Evolutionary conservation across 2,329 filamentous ascomycete genomes (phyloP).

Genomic region (Bertia moriformis): DNA sequence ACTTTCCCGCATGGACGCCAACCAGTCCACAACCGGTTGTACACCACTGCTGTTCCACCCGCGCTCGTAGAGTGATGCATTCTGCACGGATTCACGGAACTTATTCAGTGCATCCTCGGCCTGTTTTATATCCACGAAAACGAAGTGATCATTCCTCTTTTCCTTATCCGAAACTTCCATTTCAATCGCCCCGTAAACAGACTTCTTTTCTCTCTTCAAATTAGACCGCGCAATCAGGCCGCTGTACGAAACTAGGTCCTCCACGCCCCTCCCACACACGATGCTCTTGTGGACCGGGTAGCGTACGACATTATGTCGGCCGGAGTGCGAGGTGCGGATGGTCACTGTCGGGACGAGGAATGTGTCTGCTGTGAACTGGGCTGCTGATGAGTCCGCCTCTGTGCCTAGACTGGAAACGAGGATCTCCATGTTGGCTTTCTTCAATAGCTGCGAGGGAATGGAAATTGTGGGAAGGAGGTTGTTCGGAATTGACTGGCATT

Average conservation of each 20-base stretch:
- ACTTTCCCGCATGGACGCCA: conserved; percentile 8
- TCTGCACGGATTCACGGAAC: neutral
- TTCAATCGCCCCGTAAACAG: conserved; percentile 14
- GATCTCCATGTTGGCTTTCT: conserved; percentile 41
- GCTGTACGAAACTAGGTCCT: conserved; percentile 25
- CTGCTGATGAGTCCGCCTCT: conserved; percentile 22
- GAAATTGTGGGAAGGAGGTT: conserved; percentile 36
- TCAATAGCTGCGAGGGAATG: conserved; percentile 38
- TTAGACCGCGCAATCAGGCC: conserved; percentile 10
- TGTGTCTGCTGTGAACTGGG: conserved; percentile 28
- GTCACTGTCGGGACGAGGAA: conserved; percentile 42
- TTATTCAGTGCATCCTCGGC: neutral
- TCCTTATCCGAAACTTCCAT: neutral
- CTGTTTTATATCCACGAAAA: conserved; percentile 2
- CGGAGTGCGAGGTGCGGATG: conserved; percentile 32
- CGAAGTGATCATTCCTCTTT: neutral
- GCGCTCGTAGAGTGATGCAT: neutral
- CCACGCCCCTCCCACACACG: conserved; percentile 37
- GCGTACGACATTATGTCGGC: conserved; percentile 36
- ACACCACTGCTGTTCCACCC: neutral
- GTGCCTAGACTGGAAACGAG: conserved; percentile 36
- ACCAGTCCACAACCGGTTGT: neutral
- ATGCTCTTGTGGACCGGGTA: conserved; percentile 50
- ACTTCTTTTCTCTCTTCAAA: conserved; percentile 20
- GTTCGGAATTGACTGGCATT: conserved; percentile 25